A percentile compares a stretch with the other conserved stretches of the same genome.
phyloP scores from a whole-genome alignment of 2,329 filamentous ascomycete genomes.

The Pseudonectria foliicola region DNA sequence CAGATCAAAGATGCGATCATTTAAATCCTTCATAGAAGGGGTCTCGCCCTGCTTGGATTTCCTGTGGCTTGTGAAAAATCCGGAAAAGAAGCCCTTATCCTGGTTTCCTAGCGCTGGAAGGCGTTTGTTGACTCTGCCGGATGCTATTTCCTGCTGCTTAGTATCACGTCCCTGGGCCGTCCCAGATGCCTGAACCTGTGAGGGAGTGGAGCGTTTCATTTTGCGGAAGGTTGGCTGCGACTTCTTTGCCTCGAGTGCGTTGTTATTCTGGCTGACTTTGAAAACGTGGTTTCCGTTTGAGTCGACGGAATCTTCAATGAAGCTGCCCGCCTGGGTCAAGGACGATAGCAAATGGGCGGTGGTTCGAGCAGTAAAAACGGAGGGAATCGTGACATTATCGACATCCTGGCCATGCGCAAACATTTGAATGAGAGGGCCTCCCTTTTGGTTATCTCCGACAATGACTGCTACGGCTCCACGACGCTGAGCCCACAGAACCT shows the following conservation, averaged over 20 bases:
- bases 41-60: conserved; percentile 7
- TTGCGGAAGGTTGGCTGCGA: conserved; percentile 24
- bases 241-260: conserved; percentile 29
- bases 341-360: conserved; percentile 90
- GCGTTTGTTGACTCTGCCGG: too few relatives aligned
- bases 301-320: conserved; percentile 52
- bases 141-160: too few relatives aligned
- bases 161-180: too few relatives aligned
- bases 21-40: not conserved
- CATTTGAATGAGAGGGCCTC: conserved; percentile 90
- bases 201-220: conserved; percentile 10
- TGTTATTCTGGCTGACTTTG: conserved; percentile 45
- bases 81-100: too few relatives aligned
- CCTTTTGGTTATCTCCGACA: conserved; percentile 86
- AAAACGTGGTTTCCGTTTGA: conserved; percentile 52
- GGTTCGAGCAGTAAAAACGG: conserved; percentile 89
- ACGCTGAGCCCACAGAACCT: conserved; percentile 93
- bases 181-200: too few relatives aligned
- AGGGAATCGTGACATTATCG: conserved; percentile 88
- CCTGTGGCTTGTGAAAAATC: conserved; percentile 1
- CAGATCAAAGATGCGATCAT: conserved; percentile 7
- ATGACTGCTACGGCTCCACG: conserved; percentile 85
- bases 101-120: too few relatives aligned
- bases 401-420: conserved; percentile 89
- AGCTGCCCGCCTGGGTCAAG: conserved; percentile 65